phyloP scores from a whole-genome alignment of 306 rosid genomes.

The Prunus kanzakura region DNA sequence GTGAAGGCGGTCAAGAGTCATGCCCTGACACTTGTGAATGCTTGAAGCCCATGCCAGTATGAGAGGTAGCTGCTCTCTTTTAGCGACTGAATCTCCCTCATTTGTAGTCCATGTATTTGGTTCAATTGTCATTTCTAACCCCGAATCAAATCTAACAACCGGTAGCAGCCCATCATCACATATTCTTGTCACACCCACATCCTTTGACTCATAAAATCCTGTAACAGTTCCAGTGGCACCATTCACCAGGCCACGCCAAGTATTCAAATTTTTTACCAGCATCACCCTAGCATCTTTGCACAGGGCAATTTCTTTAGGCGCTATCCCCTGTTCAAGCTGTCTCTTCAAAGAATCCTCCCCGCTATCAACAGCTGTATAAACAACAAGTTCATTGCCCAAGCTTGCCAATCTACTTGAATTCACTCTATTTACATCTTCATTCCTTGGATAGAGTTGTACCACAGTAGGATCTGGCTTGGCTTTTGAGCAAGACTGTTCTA shows the following conservation, averaged over 20 bases:
- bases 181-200: slow-evolving; percentile 4
- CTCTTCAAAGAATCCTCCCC: slow-evolving; percentile 27
- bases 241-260: slow-evolving; percentile 41
- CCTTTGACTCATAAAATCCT: slow-evolving; percentile 14
- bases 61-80: slow-evolving; percentile 54
- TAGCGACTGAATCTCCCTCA: slow-evolving; percentile 35
- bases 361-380: slow-evolving; percentile 37
- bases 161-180: slow-evolving; percentile 36
- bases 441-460: slow-evolving; percentile 47
- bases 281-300: slow-evolving; percentile 58
- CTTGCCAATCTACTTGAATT: slow-evolving; percentile 37
- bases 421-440: slow-evolving; percentile 36
- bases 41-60: slow-evolving; percentile 53
- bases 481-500: slow-evolving; percentile 26
- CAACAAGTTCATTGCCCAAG: slow-evolving; percentile 27
- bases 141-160: slow-evolving; percentile 43
- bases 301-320: slow-evolving; percentile 31
- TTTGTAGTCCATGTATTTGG: slow-evolving; percentile 39
- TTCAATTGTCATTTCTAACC: slow-evolving; percentile 20
- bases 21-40: slow-evolving; percentile 64
- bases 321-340: slow-evolving; percentile 35
- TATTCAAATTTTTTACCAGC: slow-evolving; percentile 45
- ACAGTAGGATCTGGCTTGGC: slow-evolving; percentile 31
- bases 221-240: slow-evolving; percentile 52
- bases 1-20: slow-evolving; percentile 45